These are phyloP conservation scores for Canavalia ensiformis DNA, from an alignment of 306 rosid species.

Conservation along the genomic window DNA sequence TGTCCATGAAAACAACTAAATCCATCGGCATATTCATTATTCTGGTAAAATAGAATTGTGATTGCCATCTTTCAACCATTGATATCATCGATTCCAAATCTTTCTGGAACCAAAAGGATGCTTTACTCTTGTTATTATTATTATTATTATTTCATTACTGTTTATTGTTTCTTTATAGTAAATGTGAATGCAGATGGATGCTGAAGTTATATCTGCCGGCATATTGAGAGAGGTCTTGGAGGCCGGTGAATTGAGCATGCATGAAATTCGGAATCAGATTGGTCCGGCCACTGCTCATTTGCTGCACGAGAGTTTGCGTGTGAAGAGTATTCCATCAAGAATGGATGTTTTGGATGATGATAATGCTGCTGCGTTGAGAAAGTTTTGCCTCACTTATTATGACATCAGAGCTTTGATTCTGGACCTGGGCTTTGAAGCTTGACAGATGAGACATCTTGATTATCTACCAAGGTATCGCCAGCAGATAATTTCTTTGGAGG, in stretches of 20 bases:
- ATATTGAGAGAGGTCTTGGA: constrained; percentile 73
- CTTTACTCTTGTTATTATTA: not conserved
- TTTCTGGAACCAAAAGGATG: too few relatives aligned
- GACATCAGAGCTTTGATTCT: constrained; percentile 86
- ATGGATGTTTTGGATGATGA: constrained; percentile 73
- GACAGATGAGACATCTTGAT: constrained; percentile 81
- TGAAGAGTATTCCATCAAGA: constrained; percentile 59
- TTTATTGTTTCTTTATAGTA: constrained; percentile 56
- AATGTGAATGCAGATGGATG: constrained; percentile 78
- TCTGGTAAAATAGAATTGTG: too few relatives aligned
- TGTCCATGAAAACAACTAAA: too few relatives aligned
- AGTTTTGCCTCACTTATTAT: constrained; percentile 80
- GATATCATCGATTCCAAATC: too few relatives aligned
- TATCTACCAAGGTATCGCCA: constrained; percentile 82
- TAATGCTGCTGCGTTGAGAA: constrained; percentile 77
- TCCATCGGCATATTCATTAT: too few relatives aligned
- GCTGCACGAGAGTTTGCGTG: constrained; percentile 79
- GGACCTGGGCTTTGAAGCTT: constrained; percentile 76
- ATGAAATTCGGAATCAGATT: constrained; percentile 62
- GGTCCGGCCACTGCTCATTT: constrained; percentile 78
- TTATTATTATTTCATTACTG: constrained; percentile 36
- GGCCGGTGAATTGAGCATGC: constrained; percentile 60
- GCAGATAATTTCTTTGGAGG: constrained; percentile 76
- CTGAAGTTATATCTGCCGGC: constrained; percentile 89
- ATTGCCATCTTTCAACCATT: too few relatives aligned